Base-by-base conservation (phyloP, 1,284 basidiomycete genomes). In the Cryptococcus sp. region DNA sequence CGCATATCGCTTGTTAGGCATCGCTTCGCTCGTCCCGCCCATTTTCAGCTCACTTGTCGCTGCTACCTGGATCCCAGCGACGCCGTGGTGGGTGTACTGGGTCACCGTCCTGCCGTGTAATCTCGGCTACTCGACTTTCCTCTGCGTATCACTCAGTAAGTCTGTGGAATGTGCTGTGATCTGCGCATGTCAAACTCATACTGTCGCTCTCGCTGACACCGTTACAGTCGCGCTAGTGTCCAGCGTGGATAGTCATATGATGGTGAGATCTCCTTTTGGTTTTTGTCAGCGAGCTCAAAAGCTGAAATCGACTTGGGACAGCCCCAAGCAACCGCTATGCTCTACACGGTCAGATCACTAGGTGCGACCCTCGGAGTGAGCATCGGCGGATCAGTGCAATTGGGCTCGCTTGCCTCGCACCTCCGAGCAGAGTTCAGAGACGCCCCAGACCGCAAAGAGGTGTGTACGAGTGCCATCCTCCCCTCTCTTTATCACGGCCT, bases 301-400 rank as follows among this genome's bases (percentile, higher is more conserved):
- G n/a, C 13, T 70, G 47, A 59, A 64, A 54, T 44, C 1, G 0
- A 7, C 38, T 40, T 20, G 38, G 8, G 11, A 19, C 50, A 72
- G 71, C 77, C 78, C 6, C 76, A 77, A 59, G 78, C 77, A 7
- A 80, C 78, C 0, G 77, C 79, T 10, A 57, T 79, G 27, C 65
- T 77, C 8, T 80, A 78, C 64, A 77, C 75, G 11, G 68, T 71
- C 15, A 72, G 79, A 35, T 70, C 67, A 7, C 68, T 80, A 1
- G 79, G 79, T 6, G 68, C 66, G 8, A 77, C 77, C 4, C 63
- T 79, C 7, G 79, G 79, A 23, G 69, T 80, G 3, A 66, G 66
- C 19, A 54, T 75, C 2, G 74, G 76, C 50, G 71, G 72, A 4
- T 74, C 70, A 0, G 62, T 78, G 42, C 78, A 79, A 60, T 66